Percentiles rank a stretch among this genome's conserved stretches.
Conservation (phyloP, 352 stramenopile species). For the Phytophthora foliorum region DNA sequence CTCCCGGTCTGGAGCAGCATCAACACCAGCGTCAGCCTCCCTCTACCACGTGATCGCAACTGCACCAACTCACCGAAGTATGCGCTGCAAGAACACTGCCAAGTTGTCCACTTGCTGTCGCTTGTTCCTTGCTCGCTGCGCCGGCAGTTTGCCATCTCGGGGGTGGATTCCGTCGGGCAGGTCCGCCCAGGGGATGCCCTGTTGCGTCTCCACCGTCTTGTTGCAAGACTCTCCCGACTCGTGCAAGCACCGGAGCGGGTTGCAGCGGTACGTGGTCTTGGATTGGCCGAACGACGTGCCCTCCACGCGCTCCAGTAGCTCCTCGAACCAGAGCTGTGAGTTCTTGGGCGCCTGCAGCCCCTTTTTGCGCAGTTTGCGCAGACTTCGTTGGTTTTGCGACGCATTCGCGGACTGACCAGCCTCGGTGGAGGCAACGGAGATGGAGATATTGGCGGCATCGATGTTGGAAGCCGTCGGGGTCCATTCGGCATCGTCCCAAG, state of each 20-base stretch:
- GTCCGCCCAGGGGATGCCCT: conserved; percentile 69
- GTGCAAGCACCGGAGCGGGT: conserved; percentile 66
- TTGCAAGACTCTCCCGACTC: background rate
- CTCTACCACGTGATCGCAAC: background rate
- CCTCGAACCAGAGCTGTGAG: conserved; percentile 79
- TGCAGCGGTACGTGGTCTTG: conserved; percentile 61
- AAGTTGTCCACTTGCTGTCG: conserved; percentile 85
- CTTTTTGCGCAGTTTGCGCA: conserved; percentile 61
- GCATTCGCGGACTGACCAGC: background rate
- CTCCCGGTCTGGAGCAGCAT: conserved; percentile 52
- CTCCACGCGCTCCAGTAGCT: conserved; percentile 71
- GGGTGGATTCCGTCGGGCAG: conserved; percentile 78
- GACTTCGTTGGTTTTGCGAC: conserved; percentile 44
- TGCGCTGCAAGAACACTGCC: conserved; percentile 68
- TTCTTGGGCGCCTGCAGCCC: conserved; percentile 51
- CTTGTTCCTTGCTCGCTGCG: conserved; percentile 70
- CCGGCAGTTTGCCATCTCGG: conserved; percentile 68
- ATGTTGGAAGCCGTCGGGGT: background rate
- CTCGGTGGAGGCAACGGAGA: background rate
- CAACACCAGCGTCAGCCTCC: conserved; percentile 19
- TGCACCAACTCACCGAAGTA: conserved; percentile 54
- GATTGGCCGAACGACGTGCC: conserved; percentile 42
- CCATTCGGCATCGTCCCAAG: conserved; percentile 65
- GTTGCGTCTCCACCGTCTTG: background rate
- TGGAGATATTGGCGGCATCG: background rate